A percentile compares a stretch with the other conserved stretches of the same genome.
Evolutionary conservation across 2,329 filamentous ascomycete species (phyloP).

Genomic region (Alternaria ventricosa): DNA sequence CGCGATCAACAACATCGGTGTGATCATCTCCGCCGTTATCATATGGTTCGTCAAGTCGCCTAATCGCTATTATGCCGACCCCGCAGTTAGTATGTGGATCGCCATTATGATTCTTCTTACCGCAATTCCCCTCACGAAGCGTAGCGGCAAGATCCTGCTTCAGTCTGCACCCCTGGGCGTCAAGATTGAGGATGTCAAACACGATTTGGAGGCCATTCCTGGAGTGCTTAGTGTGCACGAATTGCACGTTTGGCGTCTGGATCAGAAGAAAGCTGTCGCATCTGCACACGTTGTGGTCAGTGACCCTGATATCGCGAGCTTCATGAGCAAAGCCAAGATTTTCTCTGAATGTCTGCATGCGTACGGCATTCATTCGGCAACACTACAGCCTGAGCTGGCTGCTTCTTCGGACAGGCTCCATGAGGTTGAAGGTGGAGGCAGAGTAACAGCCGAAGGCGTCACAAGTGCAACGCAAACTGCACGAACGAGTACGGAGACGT

Average conservation of each 20-base stretch:
- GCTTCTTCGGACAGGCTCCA: neutral
- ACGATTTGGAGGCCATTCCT: conserved; percentile 72
- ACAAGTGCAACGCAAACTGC: conserved; percentile 25
- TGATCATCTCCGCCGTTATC: conserved; percentile 71
- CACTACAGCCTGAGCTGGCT: conserved; percentile 70
- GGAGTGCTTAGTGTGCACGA: conserved; percentile 73
- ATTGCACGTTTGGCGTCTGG: conserved; percentile 75
- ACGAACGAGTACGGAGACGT: conserved; percentile 47
- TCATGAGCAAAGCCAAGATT: conserved; percentile 66
- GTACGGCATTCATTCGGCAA: conserved; percentile 75
- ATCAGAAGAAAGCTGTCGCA: conserved; percentile 73
- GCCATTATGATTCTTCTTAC: conserved; percentile 74
- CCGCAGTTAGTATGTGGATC: conserved; percentile 71
- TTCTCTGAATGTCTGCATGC: conserved; percentile 74
- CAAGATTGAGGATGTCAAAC: conserved; percentile 66
- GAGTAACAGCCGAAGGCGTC: conserved; percentile 1
- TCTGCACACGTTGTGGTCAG: conserved; percentile 72
- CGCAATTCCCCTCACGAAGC: conserved; percentile 66
- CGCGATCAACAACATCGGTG: conserved; percentile 76
- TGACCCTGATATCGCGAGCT: conserved; percentile 62
- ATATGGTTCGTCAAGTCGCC: conserved; percentile 70
- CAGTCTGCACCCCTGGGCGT: conserved; percentile 69
- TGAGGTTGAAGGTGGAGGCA: neutral
- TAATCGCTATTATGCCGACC: conserved; percentile 73
- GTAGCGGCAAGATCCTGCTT: conserved; percentile 69